Percentiles rank a stretch among this genome's conserved stretches.
phyloP scores from a whole-genome alignment of 257 asterid genomes.

The Rhazya stricta region DNA sequence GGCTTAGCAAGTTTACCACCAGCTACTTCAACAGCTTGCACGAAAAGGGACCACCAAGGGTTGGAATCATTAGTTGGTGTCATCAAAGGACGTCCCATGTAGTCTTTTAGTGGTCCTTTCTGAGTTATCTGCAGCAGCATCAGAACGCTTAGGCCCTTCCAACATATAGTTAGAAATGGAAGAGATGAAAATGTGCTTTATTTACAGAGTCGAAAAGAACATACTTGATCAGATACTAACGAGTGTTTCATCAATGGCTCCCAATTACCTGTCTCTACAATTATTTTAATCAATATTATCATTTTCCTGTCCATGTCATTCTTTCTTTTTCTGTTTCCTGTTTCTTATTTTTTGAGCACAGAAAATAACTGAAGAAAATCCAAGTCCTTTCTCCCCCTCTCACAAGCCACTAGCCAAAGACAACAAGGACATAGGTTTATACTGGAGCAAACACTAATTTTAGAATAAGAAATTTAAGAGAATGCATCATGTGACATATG shows the following conservation, averaged over 20 bases:
- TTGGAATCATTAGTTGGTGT: slow-evolving; percentile 71
- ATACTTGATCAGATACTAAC: not conserved
- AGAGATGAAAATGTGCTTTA: not conserved
- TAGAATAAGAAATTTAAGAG: too few species aligned
- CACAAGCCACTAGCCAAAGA: too few species aligned
- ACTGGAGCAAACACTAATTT: too few species aligned
- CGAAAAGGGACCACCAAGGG: slow-evolving; percentile 84
- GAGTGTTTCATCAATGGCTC: not conserved
- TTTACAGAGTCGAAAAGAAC: not conserved
- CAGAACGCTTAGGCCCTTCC: too few species aligned
- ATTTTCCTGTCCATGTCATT: too few species aligned
- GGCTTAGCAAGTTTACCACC: slow-evolving; percentile 95
- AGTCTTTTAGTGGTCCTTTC: slow-evolving; percentile 71
- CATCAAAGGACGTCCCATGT: slow-evolving; percentile 58
- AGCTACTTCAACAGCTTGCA: slow-evolving; percentile 60
- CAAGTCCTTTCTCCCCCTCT: too few species aligned
- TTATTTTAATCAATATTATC: too few species aligned
- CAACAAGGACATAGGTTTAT: too few species aligned
- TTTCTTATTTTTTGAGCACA: too few species aligned
- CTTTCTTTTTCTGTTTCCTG: too few species aligned
- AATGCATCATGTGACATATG: too few species aligned
- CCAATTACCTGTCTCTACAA: not conserved
- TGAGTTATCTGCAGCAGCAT: slow-evolving; percentile 44
- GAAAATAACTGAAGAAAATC: too few species aligned
- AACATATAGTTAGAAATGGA: not conserved